Percentiles rank a stretch among this genome's conserved stretches.
Evolutionary conservation across 176 grass and related monocot species (phyloP).

Genomic region (Phragmites australis): DNA sequence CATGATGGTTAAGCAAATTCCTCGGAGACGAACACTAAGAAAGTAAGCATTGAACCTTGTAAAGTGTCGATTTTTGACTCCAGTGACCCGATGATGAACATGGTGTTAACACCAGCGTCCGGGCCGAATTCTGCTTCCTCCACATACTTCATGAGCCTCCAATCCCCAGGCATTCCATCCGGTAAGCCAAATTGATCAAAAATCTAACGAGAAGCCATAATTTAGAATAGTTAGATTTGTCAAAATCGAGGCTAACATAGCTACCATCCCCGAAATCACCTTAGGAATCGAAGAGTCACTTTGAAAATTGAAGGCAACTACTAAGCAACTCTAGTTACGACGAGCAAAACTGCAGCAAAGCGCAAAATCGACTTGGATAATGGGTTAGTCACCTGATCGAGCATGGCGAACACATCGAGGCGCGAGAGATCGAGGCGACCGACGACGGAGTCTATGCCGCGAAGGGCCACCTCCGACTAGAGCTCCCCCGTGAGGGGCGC

Average conservation of each 20-base stretch:
- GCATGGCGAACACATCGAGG: conserved; percentile 57
- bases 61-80: conserved; percentile 43
- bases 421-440: too few relatives aligned
- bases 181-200: conserved; percentile 42
- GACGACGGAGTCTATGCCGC: conserved; percentile 38
- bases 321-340: neutral
- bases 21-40: neutral
- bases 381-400: conserved; percentile 57
- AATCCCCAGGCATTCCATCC: conserved; percentile 39
- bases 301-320: neutral
- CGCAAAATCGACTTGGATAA: neutral
- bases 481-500: too few relatives aligned
- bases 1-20: neutral
- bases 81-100: conserved; percentile 54
- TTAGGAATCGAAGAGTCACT: neutral
- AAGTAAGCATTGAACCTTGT: conserved; percentile 47
- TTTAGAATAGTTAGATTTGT: neutral
- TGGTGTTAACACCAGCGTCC: conserved; percentile 51
- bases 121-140: conserved; percentile 94
- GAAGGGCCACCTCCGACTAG: conserved; percentile 40
- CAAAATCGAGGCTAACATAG: neutral
- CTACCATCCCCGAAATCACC: neutral
- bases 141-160: conserved; percentile 56
- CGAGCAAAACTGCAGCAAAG: neutral
- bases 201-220: conserved; percentile 43